Conservation (phyloP, 2,329 filamentous ascomycete genomes). For the Fusarium piperis region DNA sequence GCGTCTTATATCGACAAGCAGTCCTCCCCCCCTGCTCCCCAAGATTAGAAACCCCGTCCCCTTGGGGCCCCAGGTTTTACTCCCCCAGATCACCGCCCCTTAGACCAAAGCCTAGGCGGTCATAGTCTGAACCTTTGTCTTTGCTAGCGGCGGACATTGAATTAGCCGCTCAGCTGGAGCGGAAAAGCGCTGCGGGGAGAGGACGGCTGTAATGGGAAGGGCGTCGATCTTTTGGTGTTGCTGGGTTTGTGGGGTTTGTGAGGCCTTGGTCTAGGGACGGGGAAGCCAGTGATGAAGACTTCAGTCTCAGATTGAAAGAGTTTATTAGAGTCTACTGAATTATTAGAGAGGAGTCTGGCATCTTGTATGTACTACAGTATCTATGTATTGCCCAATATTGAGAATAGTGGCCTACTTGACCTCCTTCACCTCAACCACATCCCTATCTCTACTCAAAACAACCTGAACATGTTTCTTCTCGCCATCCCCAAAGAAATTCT, state of each 20-base stretch:
- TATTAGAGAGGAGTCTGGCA: neutral
- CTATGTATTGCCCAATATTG: neutral
- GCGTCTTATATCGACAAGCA: constrained; percentile 9
- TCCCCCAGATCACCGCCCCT: constrained; percentile 16
- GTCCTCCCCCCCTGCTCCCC: too few relatives aligned
- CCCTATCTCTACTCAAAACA: constrained; percentile 11
- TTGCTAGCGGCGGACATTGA: constrained; percentile 25
- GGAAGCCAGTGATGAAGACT: neutral
- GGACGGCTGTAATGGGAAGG: neutral
- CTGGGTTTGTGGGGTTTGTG: neutral
- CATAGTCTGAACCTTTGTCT: neutral
- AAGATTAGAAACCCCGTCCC: neutral
- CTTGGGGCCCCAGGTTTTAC: constrained; percentile 29
- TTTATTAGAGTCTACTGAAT: neutral
- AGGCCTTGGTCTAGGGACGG: neutral
- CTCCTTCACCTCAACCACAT: constrained; percentile 21
- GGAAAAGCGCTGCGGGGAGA: neutral
- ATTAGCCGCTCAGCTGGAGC: constrained; percentile 1
- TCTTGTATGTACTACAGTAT: neutral
- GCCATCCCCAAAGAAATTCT: constrained; percentile 24
- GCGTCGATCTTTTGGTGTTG: neutral
- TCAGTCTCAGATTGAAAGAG: neutral
- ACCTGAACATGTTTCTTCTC: constrained; percentile 26
- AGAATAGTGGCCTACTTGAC: neutral
- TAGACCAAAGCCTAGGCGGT: neutral